Evolutionary conservation across 2,329 filamentous ascomycete genomes (phyloP).

Genomic region (Thyridium curvatum): DNA sequence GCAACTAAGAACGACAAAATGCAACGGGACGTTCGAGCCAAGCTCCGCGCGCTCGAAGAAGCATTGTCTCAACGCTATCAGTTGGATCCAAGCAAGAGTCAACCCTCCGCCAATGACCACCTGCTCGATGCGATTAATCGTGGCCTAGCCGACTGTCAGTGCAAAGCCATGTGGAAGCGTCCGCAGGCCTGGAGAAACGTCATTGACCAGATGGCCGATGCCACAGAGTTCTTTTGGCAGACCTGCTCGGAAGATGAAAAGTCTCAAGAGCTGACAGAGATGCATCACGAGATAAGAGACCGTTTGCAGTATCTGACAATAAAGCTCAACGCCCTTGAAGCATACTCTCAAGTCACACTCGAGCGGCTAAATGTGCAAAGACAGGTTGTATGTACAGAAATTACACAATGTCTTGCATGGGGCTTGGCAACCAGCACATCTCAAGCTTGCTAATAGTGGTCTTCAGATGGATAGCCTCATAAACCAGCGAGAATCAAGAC

Average conservation of each 20-base stretch:
- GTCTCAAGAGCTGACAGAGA: slow-evolving; percentile 7
- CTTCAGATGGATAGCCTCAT: slow-evolving; percentile 24
- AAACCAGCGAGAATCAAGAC: slow-evolving; percentile 23
- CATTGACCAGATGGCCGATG: slow-evolving; percentile 11
- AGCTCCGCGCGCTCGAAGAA: slow-evolving; percentile 20
- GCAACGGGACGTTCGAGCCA: slow-evolving; percentile 18
- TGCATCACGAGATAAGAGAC: slow-evolving; percentile 18
- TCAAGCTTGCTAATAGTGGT: not conserved
- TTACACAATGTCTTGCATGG: too few relatives aligned
- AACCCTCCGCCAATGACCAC: slow-evolving; percentile 12
- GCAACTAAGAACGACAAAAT: slow-evolving; percentile 18
- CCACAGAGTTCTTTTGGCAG: slow-evolving; percentile 12
- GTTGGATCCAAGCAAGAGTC: slow-evolving; percentile 10
- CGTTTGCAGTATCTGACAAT: slow-evolving; percentile 22
- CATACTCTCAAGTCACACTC: slow-evolving; percentile 24
- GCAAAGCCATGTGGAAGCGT: slow-evolving; percentile 23
- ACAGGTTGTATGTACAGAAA: slow-evolving; percentile 23
- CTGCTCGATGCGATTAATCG: slow-evolving; percentile 21
- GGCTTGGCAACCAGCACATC: too few relatives aligned
- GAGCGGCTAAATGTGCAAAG: slow-evolving; percentile 24
- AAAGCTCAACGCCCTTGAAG: slow-evolving; percentile 27
- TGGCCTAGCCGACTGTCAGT: slow-evolving; percentile 20
- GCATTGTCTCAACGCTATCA: slow-evolving; percentile 18
- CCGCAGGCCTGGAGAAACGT: slow-evolving; percentile 22
- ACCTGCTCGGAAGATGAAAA: slow-evolving; percentile 1